Evolutionary conservation across 1,284 basidiomycete genomes (phyloP).

Genomic region (Ustilago bromivora): DNA sequence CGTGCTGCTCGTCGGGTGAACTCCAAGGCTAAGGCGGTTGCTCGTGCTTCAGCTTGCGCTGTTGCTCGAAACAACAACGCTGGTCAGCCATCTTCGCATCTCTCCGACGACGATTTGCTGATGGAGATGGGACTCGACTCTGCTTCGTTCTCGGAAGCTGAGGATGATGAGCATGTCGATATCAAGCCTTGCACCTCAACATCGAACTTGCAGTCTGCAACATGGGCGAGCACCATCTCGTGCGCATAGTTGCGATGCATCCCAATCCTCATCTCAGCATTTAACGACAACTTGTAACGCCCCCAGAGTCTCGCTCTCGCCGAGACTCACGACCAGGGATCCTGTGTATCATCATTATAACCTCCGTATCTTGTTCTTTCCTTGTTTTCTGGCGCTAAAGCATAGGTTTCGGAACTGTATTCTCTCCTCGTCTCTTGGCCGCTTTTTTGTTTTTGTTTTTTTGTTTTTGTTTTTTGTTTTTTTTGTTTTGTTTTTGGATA

Average conservation of each 20-base stretch:
- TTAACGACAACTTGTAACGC: conserved; percentile 16
- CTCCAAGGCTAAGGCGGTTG: conserved; percentile 1
- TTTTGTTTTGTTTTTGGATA: too few species aligned
- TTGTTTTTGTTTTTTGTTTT: too few species aligned
- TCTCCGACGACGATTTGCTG: conserved; percentile 48
- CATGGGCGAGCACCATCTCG: conserved; percentile 9
- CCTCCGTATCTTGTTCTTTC: conserved; percentile 25
- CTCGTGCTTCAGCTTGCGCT: conserved; percentile 11
- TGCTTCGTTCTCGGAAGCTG: conserved; percentile 36
- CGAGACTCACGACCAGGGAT: conserved; percentile 30
- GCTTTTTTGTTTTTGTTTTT: not conserved
- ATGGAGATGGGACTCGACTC: conserved; percentile 39
- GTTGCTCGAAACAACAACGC: conserved; percentile 11
- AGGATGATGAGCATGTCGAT: conserved; percentile 20
- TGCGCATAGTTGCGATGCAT: conserved; percentile 16
- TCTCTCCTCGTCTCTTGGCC: not conserved
- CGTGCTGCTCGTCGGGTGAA: conserved; percentile 22
- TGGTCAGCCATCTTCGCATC: conserved; percentile 54
- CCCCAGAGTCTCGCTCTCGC: not conserved
- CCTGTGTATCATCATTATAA: conserved; percentile 38
- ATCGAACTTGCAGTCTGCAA: conserved; percentile 8
- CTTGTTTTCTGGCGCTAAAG: not conserved
- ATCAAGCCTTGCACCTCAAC: conserved; percentile 2
- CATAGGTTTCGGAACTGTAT: conserved; percentile 38
- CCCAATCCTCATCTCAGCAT: not conserved